Conservation (phyloP, 345 rosid species). For the Mercurialis annua region DNA sequence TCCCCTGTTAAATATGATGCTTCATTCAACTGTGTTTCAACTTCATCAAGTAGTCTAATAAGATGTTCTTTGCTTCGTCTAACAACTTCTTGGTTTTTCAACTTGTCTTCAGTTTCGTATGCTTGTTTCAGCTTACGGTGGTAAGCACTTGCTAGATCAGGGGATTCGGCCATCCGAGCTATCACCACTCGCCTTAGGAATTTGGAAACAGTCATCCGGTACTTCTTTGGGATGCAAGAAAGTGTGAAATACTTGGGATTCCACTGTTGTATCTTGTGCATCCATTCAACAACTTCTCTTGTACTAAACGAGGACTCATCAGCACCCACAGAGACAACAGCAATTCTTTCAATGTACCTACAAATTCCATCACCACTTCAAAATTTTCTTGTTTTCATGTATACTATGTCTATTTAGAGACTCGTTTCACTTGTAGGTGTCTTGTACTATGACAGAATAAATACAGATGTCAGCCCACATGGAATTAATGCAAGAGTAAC, state of each 20-base stretch:
- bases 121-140: constrained; percentile 73
- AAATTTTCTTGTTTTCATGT: not conserved
- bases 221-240: constrained; percentile 55
- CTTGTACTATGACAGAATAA: not conserved
- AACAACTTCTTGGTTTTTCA: constrained; percentile 45
- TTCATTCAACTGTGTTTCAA: constrained; percentile 50
- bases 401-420: not conserved
- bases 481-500: not conserved
- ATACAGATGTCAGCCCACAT: not conserved
- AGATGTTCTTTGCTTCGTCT: constrained; percentile 60
- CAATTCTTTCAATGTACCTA: constrained; percentile 76
- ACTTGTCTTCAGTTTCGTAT: constrained; percentile 62
- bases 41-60: constrained; percentile 58
- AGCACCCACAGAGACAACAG: constrained; percentile 52
- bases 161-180: constrained; percentile 43
- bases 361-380: constrained; percentile 16
- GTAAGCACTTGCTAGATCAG: constrained; percentile 81
- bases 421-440: not conserved
- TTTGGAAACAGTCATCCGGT: constrained; percentile 41
- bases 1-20: constrained; percentile 57
- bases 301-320: constrained; percentile 33
- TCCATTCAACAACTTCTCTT: constrained; percentile 51
- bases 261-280: constrained; percentile 73
- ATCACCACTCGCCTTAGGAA: constrained; percentile 63
- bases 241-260: constrained; percentile 70